Conservation (phyloP, 768 basidiomycete species). For the Russula brevipes region DNA sequence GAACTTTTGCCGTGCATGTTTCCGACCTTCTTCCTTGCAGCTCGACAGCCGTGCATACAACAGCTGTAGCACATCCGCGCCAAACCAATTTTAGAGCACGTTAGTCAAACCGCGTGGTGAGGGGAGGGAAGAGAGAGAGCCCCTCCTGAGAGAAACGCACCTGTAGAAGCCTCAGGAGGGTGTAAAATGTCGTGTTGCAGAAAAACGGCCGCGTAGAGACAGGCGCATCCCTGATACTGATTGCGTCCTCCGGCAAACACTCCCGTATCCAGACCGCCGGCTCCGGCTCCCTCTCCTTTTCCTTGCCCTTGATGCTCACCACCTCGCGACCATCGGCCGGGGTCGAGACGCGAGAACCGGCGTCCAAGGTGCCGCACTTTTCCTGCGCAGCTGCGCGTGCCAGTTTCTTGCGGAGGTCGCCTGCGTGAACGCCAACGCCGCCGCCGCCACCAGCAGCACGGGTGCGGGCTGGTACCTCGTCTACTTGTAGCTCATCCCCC, state of each 20-base stretch:
- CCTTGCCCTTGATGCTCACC: slow-evolving; percentile 12
- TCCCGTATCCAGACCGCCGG: slow-evolving; percentile 21
- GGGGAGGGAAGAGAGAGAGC: background rate
- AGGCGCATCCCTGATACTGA: slow-evolving; percentile 27
- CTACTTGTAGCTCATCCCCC: slow-evolving; percentile 27
- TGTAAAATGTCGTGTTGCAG: slow-evolving; percentile 90
- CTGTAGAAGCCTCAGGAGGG: slow-evolving; percentile 82
- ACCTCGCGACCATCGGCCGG: slow-evolving; percentile 18
- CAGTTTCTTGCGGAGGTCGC: slow-evolving; percentile 64
- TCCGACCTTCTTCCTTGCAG: slow-evolving; percentile 78
- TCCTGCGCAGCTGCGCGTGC: slow-evolving; percentile 64
- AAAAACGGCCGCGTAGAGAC: slow-evolving; percentile 61
- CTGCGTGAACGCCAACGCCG: slow-evolving; percentile 30
- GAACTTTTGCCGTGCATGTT: slow-evolving; percentile 63
- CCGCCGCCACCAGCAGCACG: slow-evolving; percentile 18
- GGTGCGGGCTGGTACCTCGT: slow-evolving; percentile 1
- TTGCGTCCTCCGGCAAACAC: slow-evolving; percentile 21
- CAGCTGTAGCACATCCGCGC: slow-evolving; percentile 46
- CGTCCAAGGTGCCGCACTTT: slow-evolving; percentile 34
- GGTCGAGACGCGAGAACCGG: slow-evolving; percentile 19
- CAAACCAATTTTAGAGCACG: slow-evolving; percentile 4
- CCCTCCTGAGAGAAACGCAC: slow-evolving; percentile 38
- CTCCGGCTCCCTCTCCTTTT: slow-evolving; percentile 10
- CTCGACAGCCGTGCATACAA: slow-evolving; percentile 81
- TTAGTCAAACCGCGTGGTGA: background rate